These are phyloP conservation scores for Sporobolomyces phaffii DNA, from an alignment of 768 basidiomycete species.

Conservation along the genomic window DNA sequence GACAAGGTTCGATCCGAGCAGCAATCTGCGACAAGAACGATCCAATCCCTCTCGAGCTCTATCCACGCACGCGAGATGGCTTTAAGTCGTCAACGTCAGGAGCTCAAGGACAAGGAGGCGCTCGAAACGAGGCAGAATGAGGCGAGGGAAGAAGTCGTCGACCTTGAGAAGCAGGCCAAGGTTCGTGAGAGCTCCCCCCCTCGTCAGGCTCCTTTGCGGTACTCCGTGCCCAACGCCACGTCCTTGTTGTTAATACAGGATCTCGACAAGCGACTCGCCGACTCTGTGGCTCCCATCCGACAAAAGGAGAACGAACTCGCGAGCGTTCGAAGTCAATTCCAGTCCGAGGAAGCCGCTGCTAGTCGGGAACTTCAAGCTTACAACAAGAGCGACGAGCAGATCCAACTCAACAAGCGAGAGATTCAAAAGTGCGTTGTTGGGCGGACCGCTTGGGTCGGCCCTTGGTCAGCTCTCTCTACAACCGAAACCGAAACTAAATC, in stretches of 20 bases:
- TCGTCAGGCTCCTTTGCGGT: too few relatives aligned
- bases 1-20: conserved; percentile 33
- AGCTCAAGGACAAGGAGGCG: conserved; percentile 36
- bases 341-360: conserved; percentile 20
- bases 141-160: conserved; percentile 52
- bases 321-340: conserved; percentile 21
- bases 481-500: not conserved
- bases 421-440: conserved; percentile 22
- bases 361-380: conserved; percentile 16
- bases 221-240: too few relatives aligned
- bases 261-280: conserved; percentile 35
- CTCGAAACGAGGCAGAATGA: conserved; percentile 44
- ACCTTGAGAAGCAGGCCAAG: conserved; percentile 70
- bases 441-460: too few relatives aligned
- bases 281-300: conserved; percentile 35
- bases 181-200: too few relatives aligned
- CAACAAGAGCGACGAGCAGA: conserved; percentile 32
- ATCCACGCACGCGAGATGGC: conserved; percentile 36
- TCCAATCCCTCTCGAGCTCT: conserved; percentile 20
- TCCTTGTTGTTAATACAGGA: conserved; percentile 2
- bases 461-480: too few relatives aligned
- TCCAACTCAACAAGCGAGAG: conserved; percentile 33
- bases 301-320: conserved; percentile 36
- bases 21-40: conserved; percentile 5
- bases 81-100: conserved; percentile 25